Percentiles rank a stretch among this genome's conserved stretches.
Evolutionary conservation across 2,329 filamentous ascomycete genomes (phyloP).

Genomic region (Scedosporium boydii): DNA sequence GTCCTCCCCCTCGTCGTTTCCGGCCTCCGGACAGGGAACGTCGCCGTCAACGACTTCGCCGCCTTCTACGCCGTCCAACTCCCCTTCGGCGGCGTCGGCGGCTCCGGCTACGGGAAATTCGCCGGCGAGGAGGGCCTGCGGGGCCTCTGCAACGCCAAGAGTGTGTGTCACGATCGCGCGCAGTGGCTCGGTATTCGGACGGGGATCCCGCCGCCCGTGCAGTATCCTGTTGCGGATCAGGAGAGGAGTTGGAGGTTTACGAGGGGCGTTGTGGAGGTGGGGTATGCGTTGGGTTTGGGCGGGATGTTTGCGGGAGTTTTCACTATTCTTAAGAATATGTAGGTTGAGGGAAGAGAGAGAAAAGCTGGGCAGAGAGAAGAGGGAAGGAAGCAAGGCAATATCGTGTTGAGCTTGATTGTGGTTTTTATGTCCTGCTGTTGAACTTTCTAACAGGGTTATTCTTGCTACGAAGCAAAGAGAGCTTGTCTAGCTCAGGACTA

Average conservation of each 20-base stretch:
- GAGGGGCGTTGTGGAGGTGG: conserved; percentile 50
- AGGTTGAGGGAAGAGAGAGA: conserved; percentile 6
- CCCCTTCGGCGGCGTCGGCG: conserved; percentile 85
- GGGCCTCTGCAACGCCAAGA: conserved; percentile 79
- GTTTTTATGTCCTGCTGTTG: too few relatives aligned
- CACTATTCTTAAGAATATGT: conserved; percentile 34
- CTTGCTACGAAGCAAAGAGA: background rate
- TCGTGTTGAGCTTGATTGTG: too few relatives aligned
- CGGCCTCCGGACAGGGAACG: conserved; percentile 75
- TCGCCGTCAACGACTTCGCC: conserved; percentile 91
- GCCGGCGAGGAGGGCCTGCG: conserved; percentile 82
- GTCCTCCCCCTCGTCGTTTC: conserved; percentile 55
- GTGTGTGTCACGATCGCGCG: conserved; percentile 68
- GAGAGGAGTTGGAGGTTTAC: conserved; percentile 56
- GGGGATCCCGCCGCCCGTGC: conserved; percentile 67
- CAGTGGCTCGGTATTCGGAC: conserved; percentile 57
- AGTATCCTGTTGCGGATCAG: conserved; percentile 68
- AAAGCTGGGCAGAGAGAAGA: background rate
- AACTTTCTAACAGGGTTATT: background rate
- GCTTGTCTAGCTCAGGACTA: too few relatives aligned
- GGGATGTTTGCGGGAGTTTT: conserved; percentile 30
- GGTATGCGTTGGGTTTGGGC: conserved; percentile 37
- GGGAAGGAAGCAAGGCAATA: background rate
- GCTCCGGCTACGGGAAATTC: conserved; percentile 87
- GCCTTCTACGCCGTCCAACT: conserved; percentile 89